Evolutionary conservation across 257 asterid genomes (phyloP).

Genomic region (Solanum infundibuliforme): DNA sequence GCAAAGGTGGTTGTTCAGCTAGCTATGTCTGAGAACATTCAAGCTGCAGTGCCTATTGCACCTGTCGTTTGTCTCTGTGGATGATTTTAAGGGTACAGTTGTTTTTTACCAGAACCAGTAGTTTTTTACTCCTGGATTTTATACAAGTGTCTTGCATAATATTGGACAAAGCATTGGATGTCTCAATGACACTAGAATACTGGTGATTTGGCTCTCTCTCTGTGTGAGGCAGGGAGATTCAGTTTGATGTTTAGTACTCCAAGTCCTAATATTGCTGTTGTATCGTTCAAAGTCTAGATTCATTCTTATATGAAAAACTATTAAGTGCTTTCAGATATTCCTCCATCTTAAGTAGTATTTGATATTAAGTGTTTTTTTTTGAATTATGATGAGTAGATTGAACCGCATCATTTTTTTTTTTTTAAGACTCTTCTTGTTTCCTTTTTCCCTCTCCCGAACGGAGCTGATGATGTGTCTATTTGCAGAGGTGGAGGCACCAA

Average conservation of each 20-base stretch:
- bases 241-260: background rate
- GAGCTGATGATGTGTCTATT: background rate
- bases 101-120: background rate
- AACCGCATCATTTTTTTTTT: background rate
- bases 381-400: background rate
- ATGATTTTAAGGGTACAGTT: background rate
- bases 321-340: background rate
- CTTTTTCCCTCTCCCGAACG: no score
- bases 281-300: background rate
- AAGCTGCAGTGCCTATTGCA: background rate
- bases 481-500: conserved; percentile 44
- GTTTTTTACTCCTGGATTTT: background rate
- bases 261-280: background rate
- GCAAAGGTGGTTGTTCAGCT: background rate
- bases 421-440: background rate
- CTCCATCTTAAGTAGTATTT: background rate
- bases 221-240: background rate
- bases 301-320: background rate
- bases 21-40: background rate
- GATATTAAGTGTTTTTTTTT: background rate
- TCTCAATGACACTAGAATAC: background rate
- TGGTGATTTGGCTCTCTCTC: background rate
- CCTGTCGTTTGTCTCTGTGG: background rate
- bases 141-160: background rate
- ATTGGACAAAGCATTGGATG: background rate